phyloP scores from a whole-genome alignment of 2,329 filamentous ascomycete species.

The Colletotrichum sp. region DNA sequence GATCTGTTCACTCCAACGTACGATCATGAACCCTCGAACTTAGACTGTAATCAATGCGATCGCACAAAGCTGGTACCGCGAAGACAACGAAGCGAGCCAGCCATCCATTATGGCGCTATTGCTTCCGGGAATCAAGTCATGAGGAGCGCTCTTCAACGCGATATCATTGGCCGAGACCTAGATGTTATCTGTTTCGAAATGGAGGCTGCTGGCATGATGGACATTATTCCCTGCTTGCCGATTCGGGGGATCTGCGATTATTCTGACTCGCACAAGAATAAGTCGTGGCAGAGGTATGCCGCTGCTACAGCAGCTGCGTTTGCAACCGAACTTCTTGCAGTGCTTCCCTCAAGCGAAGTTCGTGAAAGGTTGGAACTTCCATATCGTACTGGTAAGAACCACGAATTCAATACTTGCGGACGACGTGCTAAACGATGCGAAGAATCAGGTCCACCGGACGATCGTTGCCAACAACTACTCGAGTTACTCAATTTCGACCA shows the following conservation, averaged over 20 bases:
- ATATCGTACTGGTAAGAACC: background rate
- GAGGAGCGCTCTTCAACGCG: constrained; percentile 31
- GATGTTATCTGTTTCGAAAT: constrained; percentile 28
- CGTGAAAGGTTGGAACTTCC: fast-evolving
- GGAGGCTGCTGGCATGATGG: constrained; percentile 27
- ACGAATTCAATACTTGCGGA: fast-evolving
- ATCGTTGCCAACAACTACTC: background rate
- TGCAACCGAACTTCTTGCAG: constrained; percentile 19
- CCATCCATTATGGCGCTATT: constrained; percentile 23
- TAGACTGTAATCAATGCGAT: background rate
- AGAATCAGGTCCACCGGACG: background rate
- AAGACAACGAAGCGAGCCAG: background rate
- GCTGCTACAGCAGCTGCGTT: constrained; percentile 34
- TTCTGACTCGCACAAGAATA: constrained; percentile 41
- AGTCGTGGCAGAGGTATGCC: constrained; percentile 38
- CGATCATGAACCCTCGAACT: background rate
- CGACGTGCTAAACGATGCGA: background rate
- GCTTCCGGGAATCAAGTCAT: constrained; percentile 38
- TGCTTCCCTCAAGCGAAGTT: fast-evolving
- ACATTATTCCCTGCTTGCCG: constrained; percentile 29
- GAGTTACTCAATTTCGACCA: constrained; percentile 17
- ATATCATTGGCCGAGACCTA: constrained; percentile 24
- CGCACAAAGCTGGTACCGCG: background rate
- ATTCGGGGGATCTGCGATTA: constrained; percentile 43
- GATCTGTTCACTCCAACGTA: background rate